phyloP scores from a whole-genome alignment of 257 asterid genomes.

The Galeopsis tetrahit region DNA sequence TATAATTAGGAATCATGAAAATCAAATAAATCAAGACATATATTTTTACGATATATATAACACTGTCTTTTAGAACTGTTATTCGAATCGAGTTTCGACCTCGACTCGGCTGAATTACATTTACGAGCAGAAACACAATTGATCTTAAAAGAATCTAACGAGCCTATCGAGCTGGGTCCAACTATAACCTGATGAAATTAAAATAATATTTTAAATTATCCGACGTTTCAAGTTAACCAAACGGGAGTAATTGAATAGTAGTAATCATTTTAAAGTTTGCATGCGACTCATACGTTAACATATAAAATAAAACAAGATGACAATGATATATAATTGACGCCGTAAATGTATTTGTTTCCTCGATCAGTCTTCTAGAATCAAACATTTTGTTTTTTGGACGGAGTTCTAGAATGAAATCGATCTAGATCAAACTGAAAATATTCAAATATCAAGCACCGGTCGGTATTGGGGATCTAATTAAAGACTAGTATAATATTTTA shows the following conservation, averaged over 20 bases:
- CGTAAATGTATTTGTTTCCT: background rate
- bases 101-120: no score
- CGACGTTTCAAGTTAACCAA: background rate
- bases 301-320: background rate
- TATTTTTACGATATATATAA: no score
- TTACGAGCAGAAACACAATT: no score
- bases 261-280: background rate
- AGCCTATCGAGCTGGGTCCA: no score
- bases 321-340: constrained; percentile 13
- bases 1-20: no score
- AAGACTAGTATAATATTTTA: background rate
- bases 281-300: background rate
- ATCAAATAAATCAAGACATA: no score
- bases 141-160: no score
- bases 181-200: no score
- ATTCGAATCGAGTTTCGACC: no score
- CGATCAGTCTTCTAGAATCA: background rate
- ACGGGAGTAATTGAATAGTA: background rate
- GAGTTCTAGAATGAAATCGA: background rate
- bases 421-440: background rate
- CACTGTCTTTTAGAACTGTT: no score
- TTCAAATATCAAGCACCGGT: background rate
- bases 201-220: background rate
- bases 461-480: background rate
- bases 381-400: background rate